Conservation (phyloP, 305 asterid species). For the Caryopteris hybrid region DNA sequence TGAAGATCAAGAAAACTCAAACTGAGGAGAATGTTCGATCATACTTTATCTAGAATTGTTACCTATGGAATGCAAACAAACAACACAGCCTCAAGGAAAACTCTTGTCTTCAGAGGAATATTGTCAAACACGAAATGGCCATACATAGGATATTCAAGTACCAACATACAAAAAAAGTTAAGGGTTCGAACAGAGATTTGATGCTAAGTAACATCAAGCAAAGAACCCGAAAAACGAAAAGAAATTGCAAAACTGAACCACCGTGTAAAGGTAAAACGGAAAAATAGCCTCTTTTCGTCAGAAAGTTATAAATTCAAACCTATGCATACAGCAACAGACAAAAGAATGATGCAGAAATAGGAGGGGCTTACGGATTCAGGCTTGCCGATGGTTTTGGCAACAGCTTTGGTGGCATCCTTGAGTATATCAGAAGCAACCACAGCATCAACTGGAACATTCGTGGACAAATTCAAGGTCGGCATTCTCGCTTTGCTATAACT, state of each 20-base stretch:
- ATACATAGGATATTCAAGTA: neutral
- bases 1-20: too few species aligned
- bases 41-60: too few species aligned
- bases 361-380: conserved; percentile 69
- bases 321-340: neutral
- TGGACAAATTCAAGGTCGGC: conserved; percentile 88
- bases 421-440: conserved; percentile 92
- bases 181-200: neutral
- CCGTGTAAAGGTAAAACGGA: too few species aligned
- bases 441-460: conserved; percentile 83
- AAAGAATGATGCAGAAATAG: neutral
- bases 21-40: too few species aligned
- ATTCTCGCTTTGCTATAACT: conserved; percentile 23
- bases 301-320: neutral
- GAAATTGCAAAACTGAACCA: neutral
- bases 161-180: neutral
- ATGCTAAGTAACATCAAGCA: neutral
- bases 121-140: conserved; percentile 29
- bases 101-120: conserved; percentile 19
- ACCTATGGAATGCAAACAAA: neutral
- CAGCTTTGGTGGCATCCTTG: conserved; percentile 94
- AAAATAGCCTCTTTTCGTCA: neutral
- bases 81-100: neutral
- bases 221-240: neutral
- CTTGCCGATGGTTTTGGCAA: conserved; percentile 81